Evolutionary conservation across 169 alveolate genomes (phyloP), one percentile per base, ranked within the genome.

Genomic region (Plasmodium inui): DNA sequence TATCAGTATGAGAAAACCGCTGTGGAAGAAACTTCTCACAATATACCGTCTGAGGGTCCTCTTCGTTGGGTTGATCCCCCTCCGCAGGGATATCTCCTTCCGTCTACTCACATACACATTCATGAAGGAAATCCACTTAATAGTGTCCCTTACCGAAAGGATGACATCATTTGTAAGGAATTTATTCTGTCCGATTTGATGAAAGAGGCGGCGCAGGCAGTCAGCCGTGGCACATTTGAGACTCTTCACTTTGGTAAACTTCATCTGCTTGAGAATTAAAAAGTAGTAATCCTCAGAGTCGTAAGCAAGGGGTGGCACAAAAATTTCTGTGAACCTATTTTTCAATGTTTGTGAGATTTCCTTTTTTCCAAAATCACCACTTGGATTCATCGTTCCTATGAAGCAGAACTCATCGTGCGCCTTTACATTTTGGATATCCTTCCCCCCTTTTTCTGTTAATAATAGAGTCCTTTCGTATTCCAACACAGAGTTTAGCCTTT

Each of bases 331-430:
- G 91, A 99, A 98, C 44, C 99, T 97, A 93, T 99, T 98, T 79
- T 99, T 97, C 82, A 99, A 96, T 30, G 99, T 99, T 41, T 99
- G 99, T 39, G 99, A 98, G 22, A 99, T 97, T 95, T 99, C 99
- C 93, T 99, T 98, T 97, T 99, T 99, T 22, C 99, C 99, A 95
- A 97, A 99, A 96, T 99, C 99, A 28, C 99, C 99, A 39, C 99
- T 98, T 46, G 99, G 99, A 94, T 99, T 99, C 99, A 99, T 99
- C 17, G 99, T 99, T n/a, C 99, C 99, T 70, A 99, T 97, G 41
- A 99, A 96, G 26, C 98, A 96, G 95, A 99, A 99, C 57, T 96
- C 96, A 28, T 96, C 96, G 92, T 98, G 98, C 5, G 99, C 99
- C 70, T 93, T 95, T 41, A 98, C 91, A 32, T 95, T 92, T n/a